Evolutionary conservation across 2,329 filamentous ascomycete species (phyloP).

Genomic region (Hypoxylon sp.): DNA sequence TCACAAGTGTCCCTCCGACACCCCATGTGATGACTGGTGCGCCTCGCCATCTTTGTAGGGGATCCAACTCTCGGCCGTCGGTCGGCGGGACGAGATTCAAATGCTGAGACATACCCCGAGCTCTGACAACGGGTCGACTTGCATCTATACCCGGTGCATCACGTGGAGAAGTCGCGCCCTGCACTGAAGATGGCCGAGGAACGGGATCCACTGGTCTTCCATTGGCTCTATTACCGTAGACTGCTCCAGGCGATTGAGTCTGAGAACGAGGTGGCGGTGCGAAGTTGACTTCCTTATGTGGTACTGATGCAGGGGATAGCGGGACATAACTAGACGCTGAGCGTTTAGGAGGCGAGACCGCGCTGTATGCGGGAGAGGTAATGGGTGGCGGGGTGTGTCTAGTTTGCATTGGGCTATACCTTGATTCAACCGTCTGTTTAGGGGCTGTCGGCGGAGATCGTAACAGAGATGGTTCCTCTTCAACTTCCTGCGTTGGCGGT

Average conservation of each 20-base stretch:
- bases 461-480: slow-evolving; percentile 66
- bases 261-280: slow-evolving; percentile 71
- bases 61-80: slow-evolving; percentile 79
- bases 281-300: slow-evolving; percentile 60
- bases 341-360: slow-evolving; percentile 71
- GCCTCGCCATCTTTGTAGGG: slow-evolving; percentile 91
- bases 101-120: slow-evolving; percentile 68
- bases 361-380: slow-evolving; percentile 58
- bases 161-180: slow-evolving; percentile 61
- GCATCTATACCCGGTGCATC: slow-evolving; percentile 37
- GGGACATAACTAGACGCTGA: slow-evolving; percentile 67
- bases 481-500: slow-evolving; percentile 73
- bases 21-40: slow-evolving; percentile 90
- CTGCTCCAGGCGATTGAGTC: slow-evolving; percentile 72
- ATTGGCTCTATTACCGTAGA: slow-evolving; percentile 58
- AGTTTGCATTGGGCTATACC: slow-evolving; percentile 58
- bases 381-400: slow-evolving; percentile 68
- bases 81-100: slow-evolving; percentile 74
- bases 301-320: slow-evolving; percentile 53
- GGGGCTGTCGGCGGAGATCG: slow-evolving; percentile 48
- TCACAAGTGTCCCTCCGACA: slow-evolving; percentile 84
- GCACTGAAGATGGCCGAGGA: slow-evolving; percentile 69
- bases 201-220: slow-evolving; percentile 60
- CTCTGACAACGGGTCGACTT: slow-evolving; percentile 56
- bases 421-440: slow-evolving; percentile 53